Evolutionary conservation across 1,139 yeast genomes (phyloP), one percentile per base, ranked within the genome.

Genomic region (Geotrichum bryndzae): DNA sequence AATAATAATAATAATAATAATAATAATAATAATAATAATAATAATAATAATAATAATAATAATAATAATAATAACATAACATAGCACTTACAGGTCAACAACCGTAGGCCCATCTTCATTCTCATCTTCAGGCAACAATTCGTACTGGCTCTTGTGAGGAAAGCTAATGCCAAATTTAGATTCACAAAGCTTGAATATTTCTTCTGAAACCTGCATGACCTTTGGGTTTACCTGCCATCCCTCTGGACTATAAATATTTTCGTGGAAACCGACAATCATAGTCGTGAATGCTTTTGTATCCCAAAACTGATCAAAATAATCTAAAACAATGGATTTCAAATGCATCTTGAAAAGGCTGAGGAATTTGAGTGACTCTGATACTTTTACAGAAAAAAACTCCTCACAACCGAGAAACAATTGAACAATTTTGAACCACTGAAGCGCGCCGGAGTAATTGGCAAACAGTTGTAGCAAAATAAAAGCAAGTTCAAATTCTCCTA

Each of bases 371-470:
- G 69, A 70, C 10, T 72, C 62, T 1, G 51, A 51, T 0, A 66
- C 48, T 11, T 68, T 63, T 2, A 45, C 29, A 1, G 61, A 64
- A 11, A 69, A 59, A 41, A 64, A 64, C 0, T 67, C 65, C 5
- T 73, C 68, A 59, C 79, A 73, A 38, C 66, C 66, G 8, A 72
- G 65, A 15, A 79, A 18, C 13, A 80, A 65, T 55, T 76, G 76
- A 6, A 79, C 63, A 41, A 80, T 65, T 54, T 70, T 73, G 53
- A 77, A 74, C 83, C 83, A 80, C 60, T 80, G 83, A 58, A 76
- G 69, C 29, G 79, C 77, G 22, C 80, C 76, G 2, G 82, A 77
- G 64, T 77, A 79, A 66, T 80, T 81, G 10, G 80, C 82, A 66
- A 79, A 75, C 10, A 77, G 61, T 27, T 77, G 61, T 62, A 74